Conservation (phyloP, 257 asterid species). For the Mitragyna speciosa region DNA sequence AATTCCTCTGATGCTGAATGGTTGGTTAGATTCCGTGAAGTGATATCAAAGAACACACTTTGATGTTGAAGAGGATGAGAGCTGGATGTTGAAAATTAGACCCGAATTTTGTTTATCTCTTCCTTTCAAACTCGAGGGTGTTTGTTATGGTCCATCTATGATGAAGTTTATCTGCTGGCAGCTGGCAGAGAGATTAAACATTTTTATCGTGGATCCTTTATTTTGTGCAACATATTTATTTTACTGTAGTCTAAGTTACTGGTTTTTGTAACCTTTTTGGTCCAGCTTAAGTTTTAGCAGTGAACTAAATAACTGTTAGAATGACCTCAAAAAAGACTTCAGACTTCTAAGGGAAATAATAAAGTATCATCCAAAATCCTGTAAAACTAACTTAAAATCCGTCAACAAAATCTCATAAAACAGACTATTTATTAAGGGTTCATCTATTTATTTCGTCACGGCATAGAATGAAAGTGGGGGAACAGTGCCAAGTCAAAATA, state of each 20-base stretch:
- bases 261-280: neutral
- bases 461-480: too few species aligned
- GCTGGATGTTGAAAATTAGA: neutral
- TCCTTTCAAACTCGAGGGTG: constrained; percentile 2
- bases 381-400: too few species aligned
- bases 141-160: neutral
- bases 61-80: constrained; percentile 22
- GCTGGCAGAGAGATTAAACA: neutral
- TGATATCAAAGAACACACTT: constrained; percentile 68
- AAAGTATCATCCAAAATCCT: too few species aligned
- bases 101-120: constrained; percentile 17
- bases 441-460: too few species aligned
- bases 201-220: neutral
- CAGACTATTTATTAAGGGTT: neutral
- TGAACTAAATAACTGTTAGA: too few species aligned
- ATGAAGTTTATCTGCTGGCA: neutral
- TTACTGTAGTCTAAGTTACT: neutral
- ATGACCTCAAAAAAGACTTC: too few species aligned
- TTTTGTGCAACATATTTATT: neutral
- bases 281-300: neutral
- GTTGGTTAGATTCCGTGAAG: constrained; percentile 81
- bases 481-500: too few species aligned
- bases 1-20: constrained; percentile 80
- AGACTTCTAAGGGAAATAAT: too few species aligned
- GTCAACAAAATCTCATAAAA: too few species aligned